These are phyloP conservation scores for Pontederia paniculata DNA, from an alignment of 176 grass and related monocot species.

Conservation along the genomic window DNA sequence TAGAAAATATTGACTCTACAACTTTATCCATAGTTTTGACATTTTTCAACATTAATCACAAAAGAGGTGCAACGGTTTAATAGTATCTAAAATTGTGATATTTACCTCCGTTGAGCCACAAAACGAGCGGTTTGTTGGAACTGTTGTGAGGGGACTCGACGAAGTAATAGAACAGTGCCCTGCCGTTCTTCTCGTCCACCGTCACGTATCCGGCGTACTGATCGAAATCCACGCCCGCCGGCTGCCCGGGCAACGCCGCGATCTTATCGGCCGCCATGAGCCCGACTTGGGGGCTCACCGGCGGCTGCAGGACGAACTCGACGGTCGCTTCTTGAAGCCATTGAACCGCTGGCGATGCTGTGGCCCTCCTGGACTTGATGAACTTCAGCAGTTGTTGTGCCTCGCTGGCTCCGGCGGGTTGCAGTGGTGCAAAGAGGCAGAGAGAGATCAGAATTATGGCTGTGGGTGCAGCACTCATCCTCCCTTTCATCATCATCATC, in stretches of 20 bases:
- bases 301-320: neutral
- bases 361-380: neutral
- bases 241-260: conserved; percentile 40
- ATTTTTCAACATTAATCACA: too few species aligned
- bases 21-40: too few species aligned
- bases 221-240: conserved; percentile 32
- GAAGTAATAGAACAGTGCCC: conserved; percentile 66
- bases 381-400: neutral
- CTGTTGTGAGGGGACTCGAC: conserved; percentile 34
- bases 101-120: conserved; percentile 56
- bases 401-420: neutral
- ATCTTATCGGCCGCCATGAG: conserved; percentile 45
- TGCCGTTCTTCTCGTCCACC: conserved; percentile 28
- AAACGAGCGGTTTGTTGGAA: conserved; percentile 32
- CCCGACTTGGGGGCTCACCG: conserved; percentile 6
- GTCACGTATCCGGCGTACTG: conserved; percentile 55
- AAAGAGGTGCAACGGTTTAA: too few species aligned
- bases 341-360: neutral
- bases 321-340: neutral
- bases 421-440: neutral
- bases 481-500: neutral
- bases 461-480: neutral
- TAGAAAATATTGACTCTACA: too few species aligned
- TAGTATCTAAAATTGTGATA: too few species aligned
- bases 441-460: neutral